Percentiles rank a stretch among this genome's conserved stretches.
These are phyloP conservation scores for Rhododendron griersonianum DNA, from an alignment of 148 eudicot species.

Conservation along the genomic window DNA sequence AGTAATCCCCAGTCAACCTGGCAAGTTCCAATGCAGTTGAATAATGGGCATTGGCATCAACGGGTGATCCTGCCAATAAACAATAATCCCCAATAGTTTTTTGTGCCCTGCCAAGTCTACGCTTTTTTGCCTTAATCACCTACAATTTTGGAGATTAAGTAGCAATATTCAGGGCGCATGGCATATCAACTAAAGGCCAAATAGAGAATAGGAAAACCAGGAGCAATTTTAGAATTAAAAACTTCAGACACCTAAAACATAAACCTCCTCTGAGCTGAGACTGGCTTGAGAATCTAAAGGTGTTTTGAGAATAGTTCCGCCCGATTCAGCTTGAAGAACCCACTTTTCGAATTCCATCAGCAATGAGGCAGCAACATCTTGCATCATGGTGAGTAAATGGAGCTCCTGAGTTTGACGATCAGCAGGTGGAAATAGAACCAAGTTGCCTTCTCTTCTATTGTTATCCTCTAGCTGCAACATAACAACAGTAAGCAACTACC, in stretches of 20 bases:
- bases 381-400: constrained; percentile 96
- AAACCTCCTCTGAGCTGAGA: constrained; percentile 99
- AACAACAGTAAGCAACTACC: constrained; percentile 1
- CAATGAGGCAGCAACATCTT: constrained; percentile 93
- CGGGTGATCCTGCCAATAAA: constrained; percentile 92
- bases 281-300: constrained; percentile 98
- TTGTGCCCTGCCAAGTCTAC: constrained; percentile 95
- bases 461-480: constrained; percentile 70
- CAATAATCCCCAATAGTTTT: constrained; percentile 96
- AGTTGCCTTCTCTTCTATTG: constrained; percentile 51
- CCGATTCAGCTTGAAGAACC: constrained; percentile 91
- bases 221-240: constrained; percentile 23
- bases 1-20: constrained; percentile 87
- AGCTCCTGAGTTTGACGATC: constrained; percentile 83
- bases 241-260: constrained; percentile 79
- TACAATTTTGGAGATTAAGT: constrained; percentile 19
- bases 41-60: constrained; percentile 97
- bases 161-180: neutral
- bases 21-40: constrained; percentile 89
- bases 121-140: constrained; percentile 93
- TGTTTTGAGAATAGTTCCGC: constrained; percentile 92
- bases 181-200: neutral
- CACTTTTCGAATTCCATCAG: constrained; percentile 95
- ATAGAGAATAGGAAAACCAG: neutral
- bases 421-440: constrained; percentile 85